Conservation (phyloP, 768 basidiomycete genomes). For the Fibroporia radiculosa region DNA sequence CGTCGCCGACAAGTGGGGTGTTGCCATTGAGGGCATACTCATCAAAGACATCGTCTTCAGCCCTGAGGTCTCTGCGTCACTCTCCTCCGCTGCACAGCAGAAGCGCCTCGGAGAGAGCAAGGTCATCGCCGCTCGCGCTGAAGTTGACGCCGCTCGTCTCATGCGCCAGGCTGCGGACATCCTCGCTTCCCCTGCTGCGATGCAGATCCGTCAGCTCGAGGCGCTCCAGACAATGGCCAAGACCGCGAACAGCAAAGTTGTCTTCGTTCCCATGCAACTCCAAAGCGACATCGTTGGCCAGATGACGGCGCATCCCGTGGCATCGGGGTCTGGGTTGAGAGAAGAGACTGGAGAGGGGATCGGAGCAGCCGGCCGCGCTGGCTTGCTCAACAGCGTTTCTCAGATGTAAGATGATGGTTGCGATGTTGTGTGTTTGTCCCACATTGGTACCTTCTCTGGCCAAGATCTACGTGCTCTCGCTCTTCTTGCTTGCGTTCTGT, state of each 20-base stretch:
- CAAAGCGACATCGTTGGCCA: constrained; percentile 64
- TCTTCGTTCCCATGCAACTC: constrained; percentile 91
- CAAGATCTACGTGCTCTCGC: too few relatives aligned
- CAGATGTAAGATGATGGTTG: constrained; percentile 20
- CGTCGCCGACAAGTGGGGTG: constrained; percentile 94
- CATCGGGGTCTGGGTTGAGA: constrained; percentile 17
- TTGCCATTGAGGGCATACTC: constrained; percentile 92
- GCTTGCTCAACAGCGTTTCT: constrained; percentile 44
- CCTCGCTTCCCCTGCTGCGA: constrained; percentile 87
- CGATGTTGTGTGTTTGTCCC: not conserved
- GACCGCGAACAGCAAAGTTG: constrained; percentile 79
- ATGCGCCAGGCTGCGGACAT: constrained; percentile 98
- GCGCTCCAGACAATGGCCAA: constrained; percentile 95
- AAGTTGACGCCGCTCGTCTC: constrained; percentile 89
- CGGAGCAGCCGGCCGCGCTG: constrained; percentile 39
- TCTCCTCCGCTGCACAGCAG: constrained; percentile 94
- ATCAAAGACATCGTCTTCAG: constrained; percentile 95
- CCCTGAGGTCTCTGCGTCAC: constrained; percentile 78
- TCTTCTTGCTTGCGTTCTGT: too few relatives aligned
- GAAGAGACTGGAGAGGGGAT: constrained; percentile 34
- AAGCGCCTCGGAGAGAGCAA: constrained; percentile 96
- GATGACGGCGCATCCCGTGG: constrained; percentile 22
- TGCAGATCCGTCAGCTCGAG: constrained; percentile 97
- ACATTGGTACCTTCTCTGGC: too few relatives aligned
- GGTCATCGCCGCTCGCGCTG: constrained; percentile 91